phyloP scores from a whole-genome alignment of 495 filamentous ascomycete genomes.

The Hypomontagnella submonticulosa region DNA sequence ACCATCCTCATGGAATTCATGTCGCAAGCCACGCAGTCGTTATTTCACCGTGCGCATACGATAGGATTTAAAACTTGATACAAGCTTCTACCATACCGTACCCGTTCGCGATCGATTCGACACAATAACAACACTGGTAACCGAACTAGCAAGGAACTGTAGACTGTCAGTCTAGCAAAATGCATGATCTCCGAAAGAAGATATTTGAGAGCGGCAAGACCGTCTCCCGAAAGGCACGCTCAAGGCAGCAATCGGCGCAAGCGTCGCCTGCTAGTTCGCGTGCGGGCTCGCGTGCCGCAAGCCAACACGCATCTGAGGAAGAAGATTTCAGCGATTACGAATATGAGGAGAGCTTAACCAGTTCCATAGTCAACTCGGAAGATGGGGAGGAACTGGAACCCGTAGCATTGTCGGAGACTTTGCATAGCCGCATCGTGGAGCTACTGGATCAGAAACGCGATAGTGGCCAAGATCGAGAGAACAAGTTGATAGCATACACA shows the following conservation, averaged over 20 bases:
- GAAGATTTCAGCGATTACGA: constrained; percentile 70
- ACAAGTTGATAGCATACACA: constrained; percentile 73
- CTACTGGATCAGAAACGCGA: constrained; percentile 88
- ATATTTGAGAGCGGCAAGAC: constrained; percentile 89
- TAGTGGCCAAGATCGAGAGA: constrained; percentile 82
- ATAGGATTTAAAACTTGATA: constrained; percentile 48
- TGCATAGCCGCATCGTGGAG: constrained; percentile 79
- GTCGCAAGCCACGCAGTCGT: constrained; percentile 38
- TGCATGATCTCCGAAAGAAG: constrained; percentile 84
- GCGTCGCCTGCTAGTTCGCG: constrained; percentile 62
- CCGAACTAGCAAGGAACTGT: constrained; percentile 8
- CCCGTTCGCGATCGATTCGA: neutral
- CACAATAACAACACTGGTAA: neutral
- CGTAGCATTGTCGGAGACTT: constrained; percentile 70
- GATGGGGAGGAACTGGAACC: constrained; percentile 60
- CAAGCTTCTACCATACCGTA: neutral
- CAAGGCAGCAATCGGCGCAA: constrained; percentile 71
- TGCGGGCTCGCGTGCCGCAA: constrained; percentile 68
- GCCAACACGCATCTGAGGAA: constrained; percentile 79
- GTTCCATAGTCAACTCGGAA: constrained; percentile 62
- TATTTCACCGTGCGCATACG: constrained; percentile 39
- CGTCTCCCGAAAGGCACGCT: constrained; percentile 87
- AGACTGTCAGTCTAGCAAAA: constrained; percentile 49
- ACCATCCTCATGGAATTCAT: constrained; percentile 50
- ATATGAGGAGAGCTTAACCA: constrained; percentile 56